Evolutionary conservation across 805 yeast genomes (phyloP).

Genomic region (Saturnispora diversa): DNA sequence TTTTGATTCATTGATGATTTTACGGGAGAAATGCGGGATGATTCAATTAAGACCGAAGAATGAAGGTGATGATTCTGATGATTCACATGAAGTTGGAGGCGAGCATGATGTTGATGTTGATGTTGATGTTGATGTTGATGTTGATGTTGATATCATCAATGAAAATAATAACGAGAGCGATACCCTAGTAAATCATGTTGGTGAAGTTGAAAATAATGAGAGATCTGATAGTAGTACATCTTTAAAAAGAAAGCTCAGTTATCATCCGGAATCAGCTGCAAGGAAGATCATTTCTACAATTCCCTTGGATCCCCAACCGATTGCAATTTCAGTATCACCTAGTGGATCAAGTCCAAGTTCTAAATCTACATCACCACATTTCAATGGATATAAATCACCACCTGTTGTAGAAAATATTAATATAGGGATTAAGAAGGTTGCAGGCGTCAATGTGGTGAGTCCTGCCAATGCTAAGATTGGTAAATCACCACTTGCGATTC

Average conservation of each 20-base stretch:
- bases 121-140: conserved; percentile 18
- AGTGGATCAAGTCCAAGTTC: conserved; percentile 12
- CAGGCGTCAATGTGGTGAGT: background rate
- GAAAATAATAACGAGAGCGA: conserved; percentile 9
- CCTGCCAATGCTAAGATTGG: conserved; percentile 4
- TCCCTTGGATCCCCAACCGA: conserved; percentile 80
- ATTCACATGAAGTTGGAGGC: conserved; percentile 24
- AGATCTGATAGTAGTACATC: conserved; percentile 17
- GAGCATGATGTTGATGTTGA: conserved; percentile 14
- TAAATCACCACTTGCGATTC: conserved; percentile 9
- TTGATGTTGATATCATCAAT: conserved; percentile 27
- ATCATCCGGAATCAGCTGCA: conserved; percentile 63
- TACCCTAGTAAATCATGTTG: too few relatives aligned
- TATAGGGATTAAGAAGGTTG: conserved; percentile 9
- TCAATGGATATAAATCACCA: conserved; percentile 14
- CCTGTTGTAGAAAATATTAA: conserved; percentile 6
- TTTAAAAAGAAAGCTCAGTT: conserved; percentile 16
- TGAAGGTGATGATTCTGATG: conserved; percentile 11
- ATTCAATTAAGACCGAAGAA: conserved; percentile 42
- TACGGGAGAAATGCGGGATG: conserved; percentile 86
- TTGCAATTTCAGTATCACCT: conserved; percentile 31
- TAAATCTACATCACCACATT: conserved; percentile 16
- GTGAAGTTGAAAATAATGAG: conserved; percentile 13
- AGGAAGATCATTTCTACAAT: conserved; percentile 68
- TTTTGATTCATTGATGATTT: conserved; percentile 79